Evolutionary conservation across 176 grass and related monocot species (phyloP), one percentile per base, ranked within the genome.

Genomic region (Typha latifolia): DNA sequence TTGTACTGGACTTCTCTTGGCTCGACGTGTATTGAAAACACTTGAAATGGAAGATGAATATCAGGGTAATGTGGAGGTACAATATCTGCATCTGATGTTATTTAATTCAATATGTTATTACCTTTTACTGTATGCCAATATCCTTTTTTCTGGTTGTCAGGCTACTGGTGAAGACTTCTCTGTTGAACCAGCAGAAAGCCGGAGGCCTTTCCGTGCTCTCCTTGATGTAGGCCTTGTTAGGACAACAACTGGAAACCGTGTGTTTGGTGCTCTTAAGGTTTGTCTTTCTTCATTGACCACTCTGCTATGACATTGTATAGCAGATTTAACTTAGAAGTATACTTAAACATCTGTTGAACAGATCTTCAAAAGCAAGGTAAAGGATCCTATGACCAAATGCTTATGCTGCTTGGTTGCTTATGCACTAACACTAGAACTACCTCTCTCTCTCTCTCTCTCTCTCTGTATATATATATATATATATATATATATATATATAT

Each of bases 241-340:
- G 80, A 90, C 87, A 10, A 90, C 87, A 1, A 90, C 87, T 32
- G 82, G 87, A 20, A 85, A 90, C 68, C 82, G 82, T 70, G 80
- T 90, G 14, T 90, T 90, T 49, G 83, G 76, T 73, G 75, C 79
- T 52, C 87, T 90, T 16, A 90, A 86, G 87, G 87, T 90, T 73
- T 72, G 52, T 22, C 20, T 67, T 18, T 67, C 20, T 21, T 59
- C 53, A 2, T 59, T 10, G 16, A 19, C 16, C 19, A 57, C 52
- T 57, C 10, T 15, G 19, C 37, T 43, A 43, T 43, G 37, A 43
- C 37, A 43, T 43, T 43, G 9, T 43, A 43, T 43, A 10, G 37
- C 37, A 43, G 37, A 43, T 10, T 43, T 43, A 43, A 9, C 37
- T 43, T 43, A 9, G 10, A 43, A 43, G 9, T 10, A 10, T 43